phyloP scores from a whole-genome alignment of 1,139 yeast genomes.

The Kodamaea fungicola region DNA sequence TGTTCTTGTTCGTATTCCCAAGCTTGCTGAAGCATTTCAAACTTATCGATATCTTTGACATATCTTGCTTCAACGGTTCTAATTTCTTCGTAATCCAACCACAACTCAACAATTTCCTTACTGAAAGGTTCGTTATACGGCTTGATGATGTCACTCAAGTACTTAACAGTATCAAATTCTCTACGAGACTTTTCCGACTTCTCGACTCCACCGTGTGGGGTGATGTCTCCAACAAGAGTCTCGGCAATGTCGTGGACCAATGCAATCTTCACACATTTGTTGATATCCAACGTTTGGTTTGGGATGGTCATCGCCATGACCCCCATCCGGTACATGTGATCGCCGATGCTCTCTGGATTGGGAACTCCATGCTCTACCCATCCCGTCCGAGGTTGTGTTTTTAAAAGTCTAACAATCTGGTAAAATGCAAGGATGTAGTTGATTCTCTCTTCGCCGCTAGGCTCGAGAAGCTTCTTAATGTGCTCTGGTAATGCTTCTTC shows the following conservation, averaged over 20 bases:
- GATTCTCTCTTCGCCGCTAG: constrained; percentile 17
- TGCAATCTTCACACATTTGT: constrained; percentile 80
- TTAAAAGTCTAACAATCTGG: constrained; percentile 71
- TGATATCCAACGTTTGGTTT: constrained; percentile 26
- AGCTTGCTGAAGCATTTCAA: constrained; percentile 86
- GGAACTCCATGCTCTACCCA: constrained; percentile 81
- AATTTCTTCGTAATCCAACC: constrained; percentile 90
- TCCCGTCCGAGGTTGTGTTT: constrained; percentile 85
- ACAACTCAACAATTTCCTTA: constrained; percentile 62
- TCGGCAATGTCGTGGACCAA: constrained; percentile 94
- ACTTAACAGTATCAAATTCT: constrained; percentile 71
- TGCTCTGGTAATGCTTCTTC: constrained; percentile 54
- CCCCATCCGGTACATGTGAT: constrained; percentile 97
- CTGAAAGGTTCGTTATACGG: constrained; percentile 67
- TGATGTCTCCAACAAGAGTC: constrained; percentile 88
- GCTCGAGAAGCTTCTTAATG: constrained; percentile 38
- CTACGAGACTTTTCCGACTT: constrained; percentile 74
- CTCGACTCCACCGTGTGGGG: constrained; percentile 75
- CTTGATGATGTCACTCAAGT: constrained; percentile 56
- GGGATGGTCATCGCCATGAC: constrained; percentile 75
- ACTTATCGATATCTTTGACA: constrained; percentile 93
- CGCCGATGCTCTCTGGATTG: constrained; percentile 72
- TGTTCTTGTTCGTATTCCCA: constrained; percentile 79
- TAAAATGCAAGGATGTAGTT: constrained; percentile 67
- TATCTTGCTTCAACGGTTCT: constrained; percentile 79